Percentiles rank a stretch among this genome's conserved stretches.
Conservation (phyloP, 768 basidiomycete genomes). For the Mycena belliarum region DNA sequence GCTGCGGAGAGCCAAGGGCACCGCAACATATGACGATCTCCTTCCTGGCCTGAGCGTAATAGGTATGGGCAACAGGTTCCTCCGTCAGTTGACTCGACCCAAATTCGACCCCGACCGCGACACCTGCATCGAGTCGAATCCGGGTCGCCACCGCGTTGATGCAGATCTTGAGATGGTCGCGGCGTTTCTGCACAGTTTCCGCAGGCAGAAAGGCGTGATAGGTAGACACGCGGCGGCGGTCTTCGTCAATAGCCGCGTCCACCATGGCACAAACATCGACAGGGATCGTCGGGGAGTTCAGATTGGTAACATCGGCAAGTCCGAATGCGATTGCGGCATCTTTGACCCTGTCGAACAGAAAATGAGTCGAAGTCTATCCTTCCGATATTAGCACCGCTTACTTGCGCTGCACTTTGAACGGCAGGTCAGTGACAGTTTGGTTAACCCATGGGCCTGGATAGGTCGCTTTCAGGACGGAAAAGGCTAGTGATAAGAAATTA, state of each 20-base stretch:
- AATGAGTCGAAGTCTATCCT: background rate
- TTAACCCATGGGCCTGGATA: constrained; percentile 6
- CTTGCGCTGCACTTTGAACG: background rate
- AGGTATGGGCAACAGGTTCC: background rate
- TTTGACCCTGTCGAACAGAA: too few species aligned
- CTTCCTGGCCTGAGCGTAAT: background rate
- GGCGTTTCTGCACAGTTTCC: background rate
- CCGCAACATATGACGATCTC: background rate
- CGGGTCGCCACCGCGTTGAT: constrained; percentile 6
- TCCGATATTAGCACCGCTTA: too few species aligned
- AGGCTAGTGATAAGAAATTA: background rate
- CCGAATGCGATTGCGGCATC: background rate
- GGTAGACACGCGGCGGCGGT: constrained; percentile 17
- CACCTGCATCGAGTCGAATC: background rate
- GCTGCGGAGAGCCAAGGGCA: background rate
- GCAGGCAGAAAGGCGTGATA: constrained; percentile 26
- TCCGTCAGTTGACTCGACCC: too few species aligned
- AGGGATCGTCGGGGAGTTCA: constrained; percentile 21
- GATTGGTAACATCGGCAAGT: background rate
- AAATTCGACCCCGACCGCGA: background rate
- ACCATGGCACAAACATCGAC: constrained; percentile 10
- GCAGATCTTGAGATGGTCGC: constrained; percentile 19
- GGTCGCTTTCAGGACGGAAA: background rate
- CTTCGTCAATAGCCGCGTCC: constrained; percentile 18
- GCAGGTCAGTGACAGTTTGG: background rate